Evolutionary conservation across 257 asterid species (phyloP), one percentile per base, ranked within the genome.

Genomic region (Ophiorrhiza pumila): DNA sequence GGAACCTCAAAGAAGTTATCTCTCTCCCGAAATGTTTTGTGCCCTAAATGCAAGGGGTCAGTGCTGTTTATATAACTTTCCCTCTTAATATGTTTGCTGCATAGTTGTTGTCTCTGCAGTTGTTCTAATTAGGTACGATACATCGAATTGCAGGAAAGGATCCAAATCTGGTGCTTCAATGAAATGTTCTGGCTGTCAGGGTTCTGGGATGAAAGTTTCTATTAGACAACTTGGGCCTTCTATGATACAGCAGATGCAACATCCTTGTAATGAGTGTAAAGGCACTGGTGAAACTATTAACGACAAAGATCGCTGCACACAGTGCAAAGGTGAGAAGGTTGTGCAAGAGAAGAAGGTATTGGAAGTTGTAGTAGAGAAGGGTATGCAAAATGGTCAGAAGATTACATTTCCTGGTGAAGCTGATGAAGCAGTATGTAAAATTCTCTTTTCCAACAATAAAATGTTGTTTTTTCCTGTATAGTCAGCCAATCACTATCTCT

Each of bases 161-260:
- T 91, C 98, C 18, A 93, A 93, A 32, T 93, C 98, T 12, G 98
- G 98, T 69, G 98, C 96, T 81, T 93, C 97, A 45, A 59, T 77
- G 84, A 91, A 85, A 67, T 93, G 98, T 79, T 64, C 96, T 53
- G 95, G 96, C 13, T 93, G 98, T 77, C 95, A 88, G 77, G 98
- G 98, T 52, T 84, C 95, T 77, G 98, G 98, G 42, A 84, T 93
- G 96, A 93, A 91, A 74, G 93, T 93, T 56, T 86, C 96, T 42
- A 88, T 93, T 27, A 78, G 98, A 77, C 95, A 91, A 13, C 87
- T 93, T 35, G 98, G 98, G 63, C 98, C 97, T 31, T 84, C 90
- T n/a, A 93, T 93, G 98, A 89, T 91, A 65, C 98, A 93, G 82
- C 97, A 92, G 77, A 90, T 92, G 98, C 98, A 92, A 82, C 97